Evolutionary conservation across 768 basidiomycete species (phyloP).

Genomic region (Rhodocollybia butyracea): DNA sequence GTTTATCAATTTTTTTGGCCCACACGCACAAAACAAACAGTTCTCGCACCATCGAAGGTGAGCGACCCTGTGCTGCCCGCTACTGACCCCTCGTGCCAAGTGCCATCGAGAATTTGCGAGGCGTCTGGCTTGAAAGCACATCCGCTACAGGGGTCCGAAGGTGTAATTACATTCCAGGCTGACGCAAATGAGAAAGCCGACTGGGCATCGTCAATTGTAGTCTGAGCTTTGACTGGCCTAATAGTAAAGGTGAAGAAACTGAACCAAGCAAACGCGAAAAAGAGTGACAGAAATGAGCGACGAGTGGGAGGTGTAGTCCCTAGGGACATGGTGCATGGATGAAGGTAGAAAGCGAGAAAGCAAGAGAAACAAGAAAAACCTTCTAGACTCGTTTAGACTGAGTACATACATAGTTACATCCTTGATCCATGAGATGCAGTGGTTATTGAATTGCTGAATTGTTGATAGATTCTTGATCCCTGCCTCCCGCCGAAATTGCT

Average conservation of each 20-base stretch:
- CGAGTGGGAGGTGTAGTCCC: too few species aligned
- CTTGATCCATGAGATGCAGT: too few species aligned
- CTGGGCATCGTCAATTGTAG: slow-evolving; percentile 50
- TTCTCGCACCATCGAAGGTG: background rate
- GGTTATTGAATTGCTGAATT: too few species aligned
- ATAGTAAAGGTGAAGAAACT: slow-evolving; percentile 11
- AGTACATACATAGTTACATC: too few species aligned
- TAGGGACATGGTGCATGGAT: too few species aligned
- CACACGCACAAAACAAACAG: background rate
- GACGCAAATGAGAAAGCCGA: slow-evolving; percentile 43
- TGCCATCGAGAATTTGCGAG: slow-evolving; percentile 44
- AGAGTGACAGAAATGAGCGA: background rate
- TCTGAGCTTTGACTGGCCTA: slow-evolving; percentile 27
- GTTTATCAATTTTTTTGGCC: background rate
- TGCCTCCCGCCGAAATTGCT: too few species aligned
- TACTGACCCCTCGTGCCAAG: slow-evolving; percentile 1
- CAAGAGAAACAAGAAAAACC: too few species aligned
- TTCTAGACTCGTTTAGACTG: too few species aligned
- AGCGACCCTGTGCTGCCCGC: background rate
- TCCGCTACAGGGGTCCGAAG: background rate
- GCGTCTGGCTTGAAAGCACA: slow-evolving; percentile 60
- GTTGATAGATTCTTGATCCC: too few species aligned
- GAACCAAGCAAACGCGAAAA: slow-evolving; percentile 33
- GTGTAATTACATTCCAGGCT: background rate
- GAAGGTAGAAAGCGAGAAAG: too few species aligned